Conservation (phyloP, 225 moss, liverwort and hornwort species). For the Physcomitrellopsis africana region DNA sequence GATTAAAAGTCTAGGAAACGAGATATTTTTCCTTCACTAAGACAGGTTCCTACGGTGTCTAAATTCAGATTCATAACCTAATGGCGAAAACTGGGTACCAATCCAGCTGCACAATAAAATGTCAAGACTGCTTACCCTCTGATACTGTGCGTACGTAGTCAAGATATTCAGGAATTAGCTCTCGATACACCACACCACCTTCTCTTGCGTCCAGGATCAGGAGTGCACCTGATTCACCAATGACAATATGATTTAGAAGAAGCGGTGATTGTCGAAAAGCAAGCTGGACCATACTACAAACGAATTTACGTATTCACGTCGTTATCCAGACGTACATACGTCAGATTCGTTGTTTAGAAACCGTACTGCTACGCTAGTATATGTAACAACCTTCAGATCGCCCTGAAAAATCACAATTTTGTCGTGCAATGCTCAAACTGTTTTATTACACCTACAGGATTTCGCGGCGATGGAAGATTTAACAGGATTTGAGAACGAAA, state of each 20-base stretch:
- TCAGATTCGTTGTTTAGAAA: not conserved
- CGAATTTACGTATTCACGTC: not conserved
- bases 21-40: not conserved
- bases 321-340: not conserved
- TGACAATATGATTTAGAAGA: not conserved
- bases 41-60: too few relatives aligned
- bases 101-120: not conserved
- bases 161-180: conserved; percentile 85
- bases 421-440: too few relatives aligned
- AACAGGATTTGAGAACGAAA: too few relatives aligned
- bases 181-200: conserved; percentile 74
- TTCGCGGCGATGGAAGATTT: too few relatives aligned
- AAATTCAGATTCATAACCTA: not conserved
- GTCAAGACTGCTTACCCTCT: conserved; percentile 55
- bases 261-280: conserved; percentile 1
- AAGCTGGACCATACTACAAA: conserved; percentile 8
- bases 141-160: conserved; percentile 87
- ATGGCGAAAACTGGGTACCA: not conserved
- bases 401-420: not conserved
- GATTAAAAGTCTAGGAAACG: not conserved
- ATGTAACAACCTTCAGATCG: not conserved
- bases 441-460: too few relatives aligned
- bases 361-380: not conserved
- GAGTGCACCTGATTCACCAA: conserved; percentile 60
- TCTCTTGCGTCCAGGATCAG: conserved; percentile 81